phyloP scores from a whole-genome alignment of 2,329 filamentous ascomycete genomes.

The Sporothrix schenckii region DNA sequence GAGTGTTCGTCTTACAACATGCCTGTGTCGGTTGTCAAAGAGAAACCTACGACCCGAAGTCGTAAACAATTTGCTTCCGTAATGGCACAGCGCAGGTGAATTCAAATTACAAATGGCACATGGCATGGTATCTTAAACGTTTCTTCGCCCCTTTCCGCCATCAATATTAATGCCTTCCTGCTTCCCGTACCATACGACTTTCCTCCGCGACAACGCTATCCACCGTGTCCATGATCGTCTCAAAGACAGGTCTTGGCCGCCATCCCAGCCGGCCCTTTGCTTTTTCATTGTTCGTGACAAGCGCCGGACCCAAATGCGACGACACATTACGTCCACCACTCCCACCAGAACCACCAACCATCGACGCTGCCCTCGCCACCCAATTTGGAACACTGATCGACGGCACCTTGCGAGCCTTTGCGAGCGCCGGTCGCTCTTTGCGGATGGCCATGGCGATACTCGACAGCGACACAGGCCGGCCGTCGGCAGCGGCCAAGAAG shows the following conservation, averaged over 20 bases:
- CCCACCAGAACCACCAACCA: background rate
- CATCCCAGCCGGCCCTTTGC: constrained; percentile 6
- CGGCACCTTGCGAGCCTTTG: constrained; percentile 1
- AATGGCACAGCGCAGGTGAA: too few relatives aligned
- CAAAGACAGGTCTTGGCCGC: constrained; percentile 15
- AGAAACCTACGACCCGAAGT: too few relatives aligned
- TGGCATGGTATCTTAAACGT: too few relatives aligned
- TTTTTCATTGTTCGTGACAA: background rate
- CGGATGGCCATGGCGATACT: constrained; percentile 7
- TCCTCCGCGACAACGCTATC: constrained; percentile 12
- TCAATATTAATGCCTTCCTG: too few relatives aligned
- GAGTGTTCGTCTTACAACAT: too few relatives aligned
- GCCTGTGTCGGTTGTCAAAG: too few relatives aligned
- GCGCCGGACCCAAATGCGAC: background rate
- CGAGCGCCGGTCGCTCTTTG: constrained; percentile 17
- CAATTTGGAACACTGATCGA: constrained; percentile 6
- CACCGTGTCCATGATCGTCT: constrained; percentile 21
- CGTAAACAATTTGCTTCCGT: too few relatives aligned
- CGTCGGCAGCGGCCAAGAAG: constrained; percentile 34
- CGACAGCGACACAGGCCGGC: background rate
- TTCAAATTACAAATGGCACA: too few relatives aligned
- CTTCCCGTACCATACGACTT: background rate
- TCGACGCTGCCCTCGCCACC: background rate
- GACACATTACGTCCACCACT: background rate
- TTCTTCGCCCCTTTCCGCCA: too few relatives aligned